Conservation (phyloP, 148 eudicot genomes). For the Oxyria digyna region DNA sequence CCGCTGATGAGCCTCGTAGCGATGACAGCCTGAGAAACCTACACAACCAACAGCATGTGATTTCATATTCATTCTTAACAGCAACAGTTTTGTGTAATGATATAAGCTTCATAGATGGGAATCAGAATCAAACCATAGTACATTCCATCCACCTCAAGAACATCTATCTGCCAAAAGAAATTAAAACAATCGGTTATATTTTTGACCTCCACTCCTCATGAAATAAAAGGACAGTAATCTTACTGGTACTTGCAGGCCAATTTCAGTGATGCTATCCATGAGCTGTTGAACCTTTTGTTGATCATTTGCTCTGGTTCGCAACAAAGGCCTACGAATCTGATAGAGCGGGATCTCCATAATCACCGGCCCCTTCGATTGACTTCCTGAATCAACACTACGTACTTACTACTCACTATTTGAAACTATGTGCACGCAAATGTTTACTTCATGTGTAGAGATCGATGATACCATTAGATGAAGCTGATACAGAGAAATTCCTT, state of each 20-base stretch:
- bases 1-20: constrained; percentile 93
- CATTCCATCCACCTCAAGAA: constrained; percentile 90
- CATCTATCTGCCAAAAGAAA: constrained; percentile 66
- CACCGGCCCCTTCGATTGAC: constrained; percentile 60
- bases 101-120: not conserved
- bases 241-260: constrained; percentile 97
- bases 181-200: too few relatives aligned
- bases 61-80: not conserved
- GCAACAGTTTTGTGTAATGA: not conserved
- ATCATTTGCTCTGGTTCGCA: constrained; percentile 89
- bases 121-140: constrained; percentile 52
- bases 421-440: not conserved
- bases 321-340: constrained; percentile 78
- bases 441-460: too few relatives aligned
- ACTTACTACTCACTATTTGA: not conserved
- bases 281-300: constrained; percentile 76
- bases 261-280: constrained; percentile 79
- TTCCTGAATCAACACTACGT: constrained; percentile 32
- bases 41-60: not conserved
- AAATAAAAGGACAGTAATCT: constrained; percentile 7
- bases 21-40: constrained; percentile 99
- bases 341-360: constrained; percentile 73
- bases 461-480: too few relatives aligned
- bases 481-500: too few relatives aligned
- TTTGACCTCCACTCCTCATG: too few relatives aligned